Base-by-base conservation (phyloP, 2,329 filamentous ascomycete species). In the Verticillium tricorpus region DNA sequence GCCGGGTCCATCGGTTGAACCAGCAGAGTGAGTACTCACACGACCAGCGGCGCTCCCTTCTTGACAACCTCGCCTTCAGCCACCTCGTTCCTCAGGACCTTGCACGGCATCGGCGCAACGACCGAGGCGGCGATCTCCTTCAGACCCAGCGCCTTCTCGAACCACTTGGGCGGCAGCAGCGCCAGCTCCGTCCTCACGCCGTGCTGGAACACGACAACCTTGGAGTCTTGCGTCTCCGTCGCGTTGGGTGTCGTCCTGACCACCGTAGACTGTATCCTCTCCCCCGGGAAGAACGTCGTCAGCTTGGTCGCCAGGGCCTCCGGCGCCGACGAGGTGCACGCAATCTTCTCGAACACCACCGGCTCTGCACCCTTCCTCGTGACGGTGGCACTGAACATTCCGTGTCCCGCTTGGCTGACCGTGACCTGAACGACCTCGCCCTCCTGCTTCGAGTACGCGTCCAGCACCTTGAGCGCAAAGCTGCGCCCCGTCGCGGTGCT, bases 31-130 rank as follows among this genome's bases (percentile, higher is more conserved):
- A 34, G 50, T 6, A 80, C 85, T 82, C 74, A 88, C 79, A 98
- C 93, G 14, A 98, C 91, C 62, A 99, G 78, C 7, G 92, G 87
- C 62, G 94, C 88, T 56, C 94, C 93, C 78, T 94, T 96, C 72
- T 88, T 87, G 17, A 99, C 95, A 56, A 76, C 77, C 66, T 96
- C 87, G 0, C 95, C 95, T 68, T 92, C 92, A 32, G 83, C 78
- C 0, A 97, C 92, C 74, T 97, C 91, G 57, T 97, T 95, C 67
- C 92, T 87, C 64, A 99, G 78, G 31, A 99, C 89, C 78, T 98
- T 98, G 78, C 95, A 98, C 1, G 95, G 95, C 95, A 99, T 99
- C 0, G 95, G 95, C 25, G 95, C 92, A 28, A 91, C 82, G 1
- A 98, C 92, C 60, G 90, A 95, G 63, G 94, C 93, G 7, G 88